A percentile compares a stretch with the other conserved stretches of the same genome.
These are phyloP conservation scores for Mortierella sp. DNA, from an alignment of 371 early-diverging fungal genomes.

Conservation along the genomic window DNA sequence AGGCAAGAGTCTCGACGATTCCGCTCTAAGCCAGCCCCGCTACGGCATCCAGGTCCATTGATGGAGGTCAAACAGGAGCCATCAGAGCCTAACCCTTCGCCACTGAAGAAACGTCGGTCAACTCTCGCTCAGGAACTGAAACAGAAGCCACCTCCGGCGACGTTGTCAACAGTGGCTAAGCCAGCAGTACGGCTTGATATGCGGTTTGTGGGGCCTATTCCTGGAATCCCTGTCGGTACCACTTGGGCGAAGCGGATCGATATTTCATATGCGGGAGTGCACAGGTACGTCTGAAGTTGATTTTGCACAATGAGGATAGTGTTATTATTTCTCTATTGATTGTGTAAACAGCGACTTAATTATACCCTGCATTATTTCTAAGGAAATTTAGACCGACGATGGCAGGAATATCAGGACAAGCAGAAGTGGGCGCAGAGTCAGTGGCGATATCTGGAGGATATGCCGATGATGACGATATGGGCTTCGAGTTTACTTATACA, in stretches of 20 bases:
- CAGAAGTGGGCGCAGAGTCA: conserved; percentile 64
- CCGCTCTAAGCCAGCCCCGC: no score
- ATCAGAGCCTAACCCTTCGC: no score
- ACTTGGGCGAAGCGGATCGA: conserved; percentile 62
- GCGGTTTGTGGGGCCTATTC: conserved; percentile 64
- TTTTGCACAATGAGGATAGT: background rate
- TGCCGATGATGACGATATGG: conserved; percentile 69
- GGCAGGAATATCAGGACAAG: conserved; percentile 64
- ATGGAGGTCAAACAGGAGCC: no score
- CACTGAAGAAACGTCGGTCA: no score
- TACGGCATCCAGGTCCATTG: no score
- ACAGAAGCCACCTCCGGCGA: no score
- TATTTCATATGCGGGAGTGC: conserved; percentile 67
- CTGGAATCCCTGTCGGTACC: conserved; percentile 73
- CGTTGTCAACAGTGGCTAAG: no score
- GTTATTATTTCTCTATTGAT: background rate
- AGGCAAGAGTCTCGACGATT: background rate
- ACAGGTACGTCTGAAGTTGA: conserved; percentile 51
- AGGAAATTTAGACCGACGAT: conserved; percentile 59
- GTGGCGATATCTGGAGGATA: conserved; percentile 69
- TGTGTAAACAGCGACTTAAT: background rate
- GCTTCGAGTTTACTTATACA: conserved; percentile 69
- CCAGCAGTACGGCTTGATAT: background rate
- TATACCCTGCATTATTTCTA: background rate
- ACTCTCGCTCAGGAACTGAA: no score